A percentile compares a stretch with the other conserved stretches of the same genome.
phyloP scores from a whole-genome alignment of 768 basidiomycete species.

The Mycena rebaudengoi region DNA sequence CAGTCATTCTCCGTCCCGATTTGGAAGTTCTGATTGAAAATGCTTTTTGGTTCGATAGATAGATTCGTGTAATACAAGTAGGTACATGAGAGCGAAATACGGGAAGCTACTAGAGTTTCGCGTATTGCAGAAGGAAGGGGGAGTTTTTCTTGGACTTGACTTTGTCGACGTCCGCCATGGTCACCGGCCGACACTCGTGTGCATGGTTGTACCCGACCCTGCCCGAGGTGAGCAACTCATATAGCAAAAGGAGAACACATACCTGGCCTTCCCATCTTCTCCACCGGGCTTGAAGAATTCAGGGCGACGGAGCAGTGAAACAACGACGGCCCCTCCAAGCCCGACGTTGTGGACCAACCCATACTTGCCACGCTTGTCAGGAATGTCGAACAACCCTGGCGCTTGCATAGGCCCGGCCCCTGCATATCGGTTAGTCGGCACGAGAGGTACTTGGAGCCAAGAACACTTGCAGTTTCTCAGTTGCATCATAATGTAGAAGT shows the following conservation, averaged over 20 bases:
- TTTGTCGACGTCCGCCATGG: slow-evolving; percentile 72
- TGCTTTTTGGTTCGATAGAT: not conserved
- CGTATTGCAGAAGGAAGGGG: slow-evolving; percentile 53
- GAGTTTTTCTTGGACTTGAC: slow-evolving; percentile 77
- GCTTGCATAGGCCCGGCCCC: slow-evolving; percentile 91
- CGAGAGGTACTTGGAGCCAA: not conserved
- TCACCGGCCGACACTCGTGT: slow-evolving; percentile 68
- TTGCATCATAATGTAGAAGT: slow-evolving; percentile 87
- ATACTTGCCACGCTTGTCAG: slow-evolving; percentile 77
- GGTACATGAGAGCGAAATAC: not conserved
- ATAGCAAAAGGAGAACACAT: slow-evolving; percentile 11
- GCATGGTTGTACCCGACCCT: slow-evolving; percentile 88
- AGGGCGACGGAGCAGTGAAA: slow-evolving; percentile 78
- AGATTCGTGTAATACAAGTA: not conserved
- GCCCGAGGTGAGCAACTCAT: not conserved
- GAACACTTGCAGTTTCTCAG: slow-evolving; percentile 65
- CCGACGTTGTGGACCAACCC: slow-evolving; percentile 88
- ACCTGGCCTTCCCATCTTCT: slow-evolving; percentile 73
- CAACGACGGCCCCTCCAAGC: slow-evolving; percentile 81
- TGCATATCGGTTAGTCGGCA: slow-evolving; percentile 39
- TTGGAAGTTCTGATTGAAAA: not conserved
- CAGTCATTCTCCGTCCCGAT: not conserved
- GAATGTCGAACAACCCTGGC: slow-evolving; percentile 66
- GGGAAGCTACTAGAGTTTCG: slow-evolving; percentile 52
- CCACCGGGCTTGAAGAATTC: slow-evolving; percentile 79